Base-by-base conservation (phyloP, 129 eudicot genomes). In the Flaveria sonorensis region DNA sequence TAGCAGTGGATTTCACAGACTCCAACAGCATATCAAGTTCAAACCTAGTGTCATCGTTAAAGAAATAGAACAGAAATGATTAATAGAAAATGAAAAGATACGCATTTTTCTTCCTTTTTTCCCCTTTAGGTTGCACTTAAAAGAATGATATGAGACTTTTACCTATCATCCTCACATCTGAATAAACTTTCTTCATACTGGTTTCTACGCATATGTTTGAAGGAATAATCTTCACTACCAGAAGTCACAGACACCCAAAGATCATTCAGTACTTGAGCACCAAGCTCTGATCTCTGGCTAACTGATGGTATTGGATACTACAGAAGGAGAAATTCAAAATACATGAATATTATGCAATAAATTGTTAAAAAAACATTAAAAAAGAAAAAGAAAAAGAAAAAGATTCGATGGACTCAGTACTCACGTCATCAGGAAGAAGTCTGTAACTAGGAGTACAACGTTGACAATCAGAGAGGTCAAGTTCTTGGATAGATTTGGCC, bases 91-190 rank as follows among this genome's bases (percentile, higher is more conserved):
- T 15, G 13, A 6, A 63, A 15, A 30, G 3, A 14, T 30, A 63
- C 6, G 21, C 19, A 15, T 19, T 48, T 24, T 12, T 19, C 42
- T 39, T 32, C 18, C 57, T 14, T 65, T 48, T 77, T 40, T 50
- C 12, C 69, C n/a, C 36, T 48, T 77, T 40, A 16, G 57, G 26
- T 69, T 18, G 39, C 48, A 12, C 19, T 56, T 2, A 55, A 71
- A 3, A 43, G 1, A 57, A 28, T 13, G 7, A 70, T 20, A 69
- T 28, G 8, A 18, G 70, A 74, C 52, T 24, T 48, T 53, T 85
- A 95, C 99, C 97, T 92, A 75, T 95, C 99, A 84, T 95, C 99
- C 85, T 95, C 99, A 73, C 99, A 95, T 86, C 96, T 89, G 75
- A 95, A 95, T 55, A 95, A 83, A 79, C 97, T 95, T 81, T 95